Conservation (phyloP, 495 filamentous ascomycete genomes). For the Talaromyces nanjingensis region DNA sequence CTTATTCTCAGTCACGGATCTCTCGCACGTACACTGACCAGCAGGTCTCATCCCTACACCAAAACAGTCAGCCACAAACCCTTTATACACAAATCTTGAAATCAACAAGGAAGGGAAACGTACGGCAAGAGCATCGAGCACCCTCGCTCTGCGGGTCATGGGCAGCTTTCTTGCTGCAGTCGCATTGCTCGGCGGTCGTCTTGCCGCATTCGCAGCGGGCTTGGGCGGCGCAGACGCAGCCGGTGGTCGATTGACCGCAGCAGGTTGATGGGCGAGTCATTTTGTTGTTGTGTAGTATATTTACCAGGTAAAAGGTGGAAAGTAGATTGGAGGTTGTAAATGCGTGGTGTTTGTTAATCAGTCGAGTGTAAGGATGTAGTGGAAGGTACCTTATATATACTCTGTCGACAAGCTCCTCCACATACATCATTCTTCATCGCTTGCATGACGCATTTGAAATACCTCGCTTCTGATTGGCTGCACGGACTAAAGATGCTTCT, state of each 20-base stretch:
- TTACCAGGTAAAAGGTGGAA: neutral
- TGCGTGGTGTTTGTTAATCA: no score
- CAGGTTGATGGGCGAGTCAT: conserved; percentile 56
- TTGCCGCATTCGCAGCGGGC: conserved; percentile 83
- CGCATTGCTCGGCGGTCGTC: conserved; percentile 77
- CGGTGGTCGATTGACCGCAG: conserved; percentile 50
- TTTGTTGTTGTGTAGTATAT: conserved; percentile 16
- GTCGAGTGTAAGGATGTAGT: neutral
- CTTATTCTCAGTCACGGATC: conserved; percentile 64
- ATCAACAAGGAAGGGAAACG: no score
- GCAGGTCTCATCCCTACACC: conserved; percentile 57
- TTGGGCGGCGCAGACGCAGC: conserved; percentile 56
- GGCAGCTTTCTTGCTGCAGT: conserved; percentile 64
- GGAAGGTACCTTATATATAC: neutral
- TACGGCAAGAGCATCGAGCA: conserved; percentile 81
- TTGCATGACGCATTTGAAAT: conserved; percentile 1
- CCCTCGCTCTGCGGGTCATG: conserved; percentile 61
- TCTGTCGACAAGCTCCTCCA: neutral
- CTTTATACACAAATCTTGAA: no score
- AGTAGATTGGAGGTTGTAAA: neutral
- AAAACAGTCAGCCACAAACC: conserved; percentile 9
- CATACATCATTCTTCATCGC: conserved; percentile 1
- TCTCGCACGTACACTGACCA: conserved; percentile 77
- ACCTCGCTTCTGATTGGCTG: neutral
- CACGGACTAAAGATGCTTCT: neutral